Evolutionary conservation across 176 grass and related monocot species (phyloP).

Genomic region (Poa pratensis): DNA sequence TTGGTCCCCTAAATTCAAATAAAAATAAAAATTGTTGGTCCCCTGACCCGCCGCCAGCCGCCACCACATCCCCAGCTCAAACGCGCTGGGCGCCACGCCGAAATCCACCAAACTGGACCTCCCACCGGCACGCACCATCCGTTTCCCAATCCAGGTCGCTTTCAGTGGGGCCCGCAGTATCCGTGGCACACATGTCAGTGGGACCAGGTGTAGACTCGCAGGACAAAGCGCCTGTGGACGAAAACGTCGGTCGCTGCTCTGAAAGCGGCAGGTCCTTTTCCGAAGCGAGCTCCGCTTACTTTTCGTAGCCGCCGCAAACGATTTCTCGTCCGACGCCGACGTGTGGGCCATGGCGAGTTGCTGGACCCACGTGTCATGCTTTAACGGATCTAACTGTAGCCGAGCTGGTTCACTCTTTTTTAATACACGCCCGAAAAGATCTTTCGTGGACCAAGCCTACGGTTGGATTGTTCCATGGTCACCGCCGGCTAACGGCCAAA

Average conservation of each 20-base stretch:
- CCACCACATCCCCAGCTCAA: slow-evolving; percentile 42
- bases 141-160: neutral
- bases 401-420: neutral
- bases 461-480: neutral
- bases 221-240: neutral
- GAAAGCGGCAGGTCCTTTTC: neutral
- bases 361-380: neutral
- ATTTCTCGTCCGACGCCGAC: neutral
- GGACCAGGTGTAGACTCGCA: accelerated
- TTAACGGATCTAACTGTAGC: neutral
- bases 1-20: too few species aligned
- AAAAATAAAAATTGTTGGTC: too few species aligned
- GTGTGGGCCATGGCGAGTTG: neutral
- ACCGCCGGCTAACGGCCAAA: neutral
- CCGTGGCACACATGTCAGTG: neutral
- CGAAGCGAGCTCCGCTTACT: neutral
- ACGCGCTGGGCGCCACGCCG: slow-evolving; percentile 39
- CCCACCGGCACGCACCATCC: neutral
- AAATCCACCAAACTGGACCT: neutral
- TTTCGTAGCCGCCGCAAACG: neutral
- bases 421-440: neutral
- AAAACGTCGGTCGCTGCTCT: neutral
- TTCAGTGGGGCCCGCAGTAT: accelerated
- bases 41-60: neutral
- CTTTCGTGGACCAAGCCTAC: slow-evolving; percentile 25